phyloP scores from a whole-genome alignment of 2,329 filamentous ascomycete species.

The Sclerotinia sclerotiorum region DNA sequence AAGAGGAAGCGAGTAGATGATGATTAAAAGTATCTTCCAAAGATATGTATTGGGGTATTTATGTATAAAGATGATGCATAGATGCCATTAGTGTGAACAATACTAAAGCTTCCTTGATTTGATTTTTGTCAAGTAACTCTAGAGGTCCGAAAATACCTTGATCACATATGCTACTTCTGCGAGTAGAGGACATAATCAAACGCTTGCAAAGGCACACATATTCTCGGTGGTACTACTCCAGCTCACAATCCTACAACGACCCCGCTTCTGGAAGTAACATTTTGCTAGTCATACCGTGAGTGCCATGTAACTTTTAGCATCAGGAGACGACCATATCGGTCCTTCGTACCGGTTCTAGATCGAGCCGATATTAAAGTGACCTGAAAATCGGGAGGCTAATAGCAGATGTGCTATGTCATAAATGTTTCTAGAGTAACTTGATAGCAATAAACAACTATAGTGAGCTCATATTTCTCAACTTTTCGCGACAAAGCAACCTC shows the following conservation, averaged over 20 bases:
- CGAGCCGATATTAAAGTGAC: neutral
- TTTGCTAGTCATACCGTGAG: neutral
- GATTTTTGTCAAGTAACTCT: neutral
- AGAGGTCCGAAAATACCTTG: neutral
- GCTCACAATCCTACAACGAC: neutral
- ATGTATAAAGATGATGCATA: neutral
- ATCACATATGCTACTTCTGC: neutral
- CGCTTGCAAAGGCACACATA: neutral
- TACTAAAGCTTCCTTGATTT: neutral
- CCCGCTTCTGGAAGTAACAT: slow-evolving; percentile 1
- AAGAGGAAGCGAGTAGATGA: neutral
- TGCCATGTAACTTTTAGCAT: neutral
- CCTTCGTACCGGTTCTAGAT: neutral
- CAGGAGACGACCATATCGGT: slow-evolving; percentile 11
- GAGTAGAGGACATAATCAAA: neutral
- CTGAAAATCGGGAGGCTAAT: neutral
- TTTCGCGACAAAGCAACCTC: neutral
- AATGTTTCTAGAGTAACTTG: neutral
- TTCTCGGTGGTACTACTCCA: neutral
- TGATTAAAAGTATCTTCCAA: neutral
- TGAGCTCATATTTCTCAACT: neutral
- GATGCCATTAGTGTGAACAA: neutral
- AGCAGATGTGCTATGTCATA: neutral
- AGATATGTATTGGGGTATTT: neutral
- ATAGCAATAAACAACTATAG: neutral